phyloP scores from a whole-genome alignment of 345 rosid genomes.

The Pistacia atlantica region DNA sequence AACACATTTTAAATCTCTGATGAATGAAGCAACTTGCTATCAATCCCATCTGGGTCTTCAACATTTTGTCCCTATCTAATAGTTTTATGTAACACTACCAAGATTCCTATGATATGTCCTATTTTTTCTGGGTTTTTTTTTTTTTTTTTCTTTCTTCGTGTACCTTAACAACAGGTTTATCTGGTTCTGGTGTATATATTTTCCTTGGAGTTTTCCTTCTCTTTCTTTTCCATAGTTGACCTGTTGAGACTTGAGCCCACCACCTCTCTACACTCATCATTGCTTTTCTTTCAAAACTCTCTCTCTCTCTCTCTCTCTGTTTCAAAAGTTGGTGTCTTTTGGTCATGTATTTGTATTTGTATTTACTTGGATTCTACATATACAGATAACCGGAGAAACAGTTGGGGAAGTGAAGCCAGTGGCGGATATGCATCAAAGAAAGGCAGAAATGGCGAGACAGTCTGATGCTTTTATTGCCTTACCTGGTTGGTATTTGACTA shows the following conservation, averaged over 20 bases:
- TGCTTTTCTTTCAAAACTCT: slow-evolving; percentile 11
- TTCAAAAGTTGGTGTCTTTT: slow-evolving; percentile 13
- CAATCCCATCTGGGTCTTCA: slow-evolving; percentile 23
- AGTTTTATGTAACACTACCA: slow-evolving; percentile 25
- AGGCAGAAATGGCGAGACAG: slow-evolving; percentile 81
- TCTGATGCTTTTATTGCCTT: slow-evolving; percentile 83
- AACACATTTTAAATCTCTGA: background rate
- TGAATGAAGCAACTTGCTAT: slow-evolving; percentile 19
- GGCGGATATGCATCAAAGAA: slow-evolving; percentile 83
- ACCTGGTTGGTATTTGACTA: slow-evolving; percentile 50
- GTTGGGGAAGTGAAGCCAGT: slow-evolving; percentile 86
- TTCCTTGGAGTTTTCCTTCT: slow-evolving; percentile 12
- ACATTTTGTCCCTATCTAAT: slow-evolving; percentile 29
- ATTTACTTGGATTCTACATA: slow-evolving; percentile 18
- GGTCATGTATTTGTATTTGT: slow-evolving; percentile 1
- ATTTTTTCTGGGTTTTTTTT: background rate
- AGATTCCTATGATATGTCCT: slow-evolving; percentile 23
- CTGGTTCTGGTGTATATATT: slow-evolving; percentile 13
- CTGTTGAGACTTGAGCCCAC: slow-evolving; percentile 41
- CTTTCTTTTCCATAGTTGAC: background rate
- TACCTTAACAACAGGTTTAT: slow-evolving; percentile 5
- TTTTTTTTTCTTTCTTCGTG: background rate
- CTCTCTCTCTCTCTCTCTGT: slow-evolving; percentile 3
- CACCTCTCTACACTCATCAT: slow-evolving; percentile 30
- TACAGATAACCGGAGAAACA: slow-evolving; percentile 76